Evolutionary conservation across 2,329 filamentous ascomycete species (phyloP).

Genomic region (Rutstroemia sp.): DNA sequence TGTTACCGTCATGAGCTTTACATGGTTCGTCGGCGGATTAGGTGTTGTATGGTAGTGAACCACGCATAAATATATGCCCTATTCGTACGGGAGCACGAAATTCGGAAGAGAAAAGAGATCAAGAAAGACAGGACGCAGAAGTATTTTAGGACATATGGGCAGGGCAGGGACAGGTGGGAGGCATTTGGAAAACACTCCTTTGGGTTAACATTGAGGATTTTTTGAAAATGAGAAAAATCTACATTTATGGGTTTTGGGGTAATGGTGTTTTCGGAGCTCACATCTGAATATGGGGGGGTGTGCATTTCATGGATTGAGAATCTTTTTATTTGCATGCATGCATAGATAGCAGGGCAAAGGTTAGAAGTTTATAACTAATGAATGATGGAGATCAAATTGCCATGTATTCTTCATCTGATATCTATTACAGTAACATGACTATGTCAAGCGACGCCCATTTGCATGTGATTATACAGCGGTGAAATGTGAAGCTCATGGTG

Average conservation of each 20-base stretch:
- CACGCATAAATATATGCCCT: background rate
- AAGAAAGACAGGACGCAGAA: background rate
- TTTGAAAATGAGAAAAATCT: constrained; percentile 2
- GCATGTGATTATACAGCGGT: background rate
- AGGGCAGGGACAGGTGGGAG: background rate
- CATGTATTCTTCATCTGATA: background rate
- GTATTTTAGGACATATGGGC: background rate
- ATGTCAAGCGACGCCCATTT: background rate
- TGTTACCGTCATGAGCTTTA: constrained; percentile 52
- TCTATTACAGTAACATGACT: background rate
- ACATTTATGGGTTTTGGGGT: constrained; percentile 2
- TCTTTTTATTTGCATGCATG: constrained; percentile 7
- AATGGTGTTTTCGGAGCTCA: constrained; percentile 15
- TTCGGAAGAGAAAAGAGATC: background rate
- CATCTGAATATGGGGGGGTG: background rate
- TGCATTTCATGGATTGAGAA: constrained; percentile 7
- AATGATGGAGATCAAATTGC: constrained; percentile 1
- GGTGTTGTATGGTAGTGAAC: constrained; percentile 28
- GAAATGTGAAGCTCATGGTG: background rate
- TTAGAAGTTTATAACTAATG: constrained; percentile 7
- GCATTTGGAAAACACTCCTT: constrained; percentile 1
- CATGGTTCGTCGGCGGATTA: constrained; percentile 52
- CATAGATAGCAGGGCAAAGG: constrained; percentile 18
- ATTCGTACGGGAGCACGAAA: too few relatives aligned
- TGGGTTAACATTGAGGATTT: background rate